Evolutionary conservation across 192 early-diverging fungal genomes (phyloP), one percentile per base, ranked within the genome.

Genomic region (Rhizophlyctis rosea): DNA sequence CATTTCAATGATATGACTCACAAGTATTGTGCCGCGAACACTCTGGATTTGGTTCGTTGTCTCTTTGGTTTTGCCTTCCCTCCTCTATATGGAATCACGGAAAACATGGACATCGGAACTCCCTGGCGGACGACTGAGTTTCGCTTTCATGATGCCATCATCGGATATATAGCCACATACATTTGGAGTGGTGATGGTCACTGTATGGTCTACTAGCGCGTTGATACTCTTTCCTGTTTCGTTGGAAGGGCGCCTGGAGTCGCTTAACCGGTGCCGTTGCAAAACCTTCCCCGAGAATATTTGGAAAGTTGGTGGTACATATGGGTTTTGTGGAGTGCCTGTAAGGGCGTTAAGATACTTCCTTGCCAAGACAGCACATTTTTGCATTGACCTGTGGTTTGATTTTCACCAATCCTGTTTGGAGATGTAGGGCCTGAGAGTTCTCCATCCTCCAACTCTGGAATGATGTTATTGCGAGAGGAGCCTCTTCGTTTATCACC

Each of bases 21-120:
- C 68, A 78, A 71, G 29, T 73, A 62, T 25, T 67, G 62, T 21
- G 65, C 52, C 3, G 61, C 65, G 64, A 74, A 74, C n/a, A n/a
- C n/a, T 9, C 62, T 53, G 39, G 64, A 65, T 28, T 59, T 34
- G 9, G 58, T 64, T 32, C 57, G 47, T 30, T 64, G 62, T 31
- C 72, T 69, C 30, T 48, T 60, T 35, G 67, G 57, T 39, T 57
- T 56, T 3, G 59, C 32, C 33, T 61, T 62, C 28, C 51, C 63
- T 18, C 74, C 76, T 36, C 34, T 49, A 34, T 60, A 54, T 18
- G 73, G 33, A 35, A 71, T 71, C 4, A 78, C 69, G 13, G 72
- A 71, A 48, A 74, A 78, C 3, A 69, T 49, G 5, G 72, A 74
- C 24, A 78, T 33, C 3, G 72, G 72, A 23, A 36, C 48, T 2